A percentile compares a stretch with the other conserved stretches of the same genome.
Conservation (phyloP, 441 rosid species). For the Corymbia citriodora region DNA sequence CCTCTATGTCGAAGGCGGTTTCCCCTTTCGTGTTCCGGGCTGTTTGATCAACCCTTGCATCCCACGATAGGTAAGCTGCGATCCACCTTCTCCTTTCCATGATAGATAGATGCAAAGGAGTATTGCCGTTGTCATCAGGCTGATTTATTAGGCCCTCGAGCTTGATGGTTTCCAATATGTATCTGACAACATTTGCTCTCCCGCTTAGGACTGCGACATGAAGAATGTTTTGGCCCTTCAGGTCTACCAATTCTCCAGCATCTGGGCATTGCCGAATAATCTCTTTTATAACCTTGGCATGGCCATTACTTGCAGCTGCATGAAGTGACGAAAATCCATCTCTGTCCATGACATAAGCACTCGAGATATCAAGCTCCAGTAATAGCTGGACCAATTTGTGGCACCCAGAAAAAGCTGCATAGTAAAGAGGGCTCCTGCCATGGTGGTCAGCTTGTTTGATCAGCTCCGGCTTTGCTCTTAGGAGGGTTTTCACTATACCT, state of each 20-base stretch:
- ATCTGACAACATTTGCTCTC: not conserved
- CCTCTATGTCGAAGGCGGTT: not conserved
- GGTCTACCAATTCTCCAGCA: slow-evolving; percentile 2
- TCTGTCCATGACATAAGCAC: not conserved
- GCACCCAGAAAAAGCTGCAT: slow-evolving; percentile 13
- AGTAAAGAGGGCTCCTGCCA: not conserved
- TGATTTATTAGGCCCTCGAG: slow-evolving; percentile 8
- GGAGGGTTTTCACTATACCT: not conserved
- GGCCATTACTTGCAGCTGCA: slow-evolving; percentile 7
- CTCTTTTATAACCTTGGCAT: not conserved
- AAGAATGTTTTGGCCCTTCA: slow-evolving; percentile 6
- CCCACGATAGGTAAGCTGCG: not conserved
- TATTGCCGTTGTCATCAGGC: slow-evolving; percentile 8
- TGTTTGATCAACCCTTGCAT: not conserved
- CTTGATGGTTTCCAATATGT: slow-evolving; percentile 1
- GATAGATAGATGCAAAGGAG: slow-evolving; percentile 14
- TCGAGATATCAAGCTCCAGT: not conserved
- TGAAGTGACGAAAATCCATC: slow-evolving; percentile 6
- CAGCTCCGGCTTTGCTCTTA: not conserved
- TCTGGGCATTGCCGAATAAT: slow-evolving; percentile 6
- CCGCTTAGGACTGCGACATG: slow-evolving; percentile 15
- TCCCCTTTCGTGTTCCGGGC: not conserved
- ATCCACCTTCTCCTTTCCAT: not conserved
- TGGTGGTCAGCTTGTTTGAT: not conserved
- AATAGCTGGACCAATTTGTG: not conserved